phyloP scores from a whole-genome alignment of 306 rosid species.

The Prunus davidiana region DNA sequence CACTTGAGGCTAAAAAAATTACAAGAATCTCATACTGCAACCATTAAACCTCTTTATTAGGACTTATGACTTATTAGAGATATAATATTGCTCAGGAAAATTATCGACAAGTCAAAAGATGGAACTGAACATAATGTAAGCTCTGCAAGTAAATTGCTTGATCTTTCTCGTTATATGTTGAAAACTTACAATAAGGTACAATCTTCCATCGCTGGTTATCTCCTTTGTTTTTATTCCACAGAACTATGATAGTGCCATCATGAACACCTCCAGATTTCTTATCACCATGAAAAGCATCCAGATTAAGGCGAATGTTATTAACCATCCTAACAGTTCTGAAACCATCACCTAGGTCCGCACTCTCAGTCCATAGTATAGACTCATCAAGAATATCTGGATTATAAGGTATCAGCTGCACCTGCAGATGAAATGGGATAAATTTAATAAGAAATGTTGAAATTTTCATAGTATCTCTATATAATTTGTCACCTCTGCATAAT shows the following conservation, averaged over 20 bases:
- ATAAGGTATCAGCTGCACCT: constrained; percentile 66
- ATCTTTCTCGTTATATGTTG: neutral
- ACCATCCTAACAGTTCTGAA: constrained; percentile 76
- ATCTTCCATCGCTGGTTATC: constrained; percentile 86
- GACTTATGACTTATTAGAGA: neutral
- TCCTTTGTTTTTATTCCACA: constrained; percentile 77
- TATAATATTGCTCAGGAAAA: constrained; percentile 11
- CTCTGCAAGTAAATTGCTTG: neutral
- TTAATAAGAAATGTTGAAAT: neutral
- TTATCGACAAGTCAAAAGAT: neutral
- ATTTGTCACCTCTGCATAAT: neutral
- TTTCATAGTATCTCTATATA: neutral
- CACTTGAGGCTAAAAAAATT: neutral
- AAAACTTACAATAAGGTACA: constrained; percentile 60
- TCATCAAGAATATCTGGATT: constrained; percentile 60
- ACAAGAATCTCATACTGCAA: neutral
- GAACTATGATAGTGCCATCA: constrained; percentile 71
- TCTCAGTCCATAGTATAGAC: constrained; percentile 75
- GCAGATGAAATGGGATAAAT: constrained; percentile 20
- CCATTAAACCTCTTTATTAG: neutral
- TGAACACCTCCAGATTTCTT: constrained; percentile 77
- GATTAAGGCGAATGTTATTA: constrained; percentile 61
- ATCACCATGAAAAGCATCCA: constrained; percentile 84
- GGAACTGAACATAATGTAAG: neutral
- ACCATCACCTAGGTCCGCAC: constrained; percentile 66